Evolutionary conservation across 345 rosid species (phyloP).

Genomic region (Pelargonium nanum): DNA sequence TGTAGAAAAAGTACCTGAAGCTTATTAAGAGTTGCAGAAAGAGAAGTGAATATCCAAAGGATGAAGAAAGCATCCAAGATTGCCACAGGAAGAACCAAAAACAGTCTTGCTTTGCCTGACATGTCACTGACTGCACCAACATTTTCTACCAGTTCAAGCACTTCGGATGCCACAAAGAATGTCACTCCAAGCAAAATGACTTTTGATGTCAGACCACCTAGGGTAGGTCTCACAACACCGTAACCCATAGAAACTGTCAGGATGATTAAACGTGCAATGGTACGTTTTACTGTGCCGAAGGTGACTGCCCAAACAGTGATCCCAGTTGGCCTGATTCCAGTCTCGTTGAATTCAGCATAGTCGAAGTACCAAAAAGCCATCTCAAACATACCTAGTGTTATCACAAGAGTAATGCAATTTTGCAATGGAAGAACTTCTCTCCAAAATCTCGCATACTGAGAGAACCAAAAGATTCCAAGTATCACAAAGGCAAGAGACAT

Average conservation of each 20-base stretch:
- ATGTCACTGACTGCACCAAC: conserved; percentile 86
- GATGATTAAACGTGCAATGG: conserved; percentile 67
- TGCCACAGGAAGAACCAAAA: conserved; percentile 77
- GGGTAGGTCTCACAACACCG: conserved; percentile 94
- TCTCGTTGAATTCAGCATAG: conserved; percentile 78
- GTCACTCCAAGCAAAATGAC: conserved; percentile 81
- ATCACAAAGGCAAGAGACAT: conserved; percentile 87
- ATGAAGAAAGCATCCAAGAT: conserved; percentile 90
- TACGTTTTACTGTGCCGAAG: conserved; percentile 66
- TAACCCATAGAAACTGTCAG: conserved; percentile 91
- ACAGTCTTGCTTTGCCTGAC: conserved; percentile 80
- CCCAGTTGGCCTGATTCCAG: conserved; percentile 75
- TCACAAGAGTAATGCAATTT: conserved; percentile 78
- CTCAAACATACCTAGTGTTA: conserved; percentile 87
- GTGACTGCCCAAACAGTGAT: conserved; percentile 92
- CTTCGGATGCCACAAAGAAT: conserved; percentile 80
- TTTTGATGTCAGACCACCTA: conserved; percentile 87
- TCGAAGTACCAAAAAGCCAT: conserved; percentile 94
- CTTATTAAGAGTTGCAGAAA: conserved; percentile 78
- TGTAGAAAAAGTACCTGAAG: conserved; percentile 55
- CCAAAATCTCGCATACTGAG: conserved; percentile 88
- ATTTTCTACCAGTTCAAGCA: conserved; percentile 84
- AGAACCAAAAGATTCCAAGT: conserved; percentile 90
- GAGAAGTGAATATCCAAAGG: conserved; percentile 89
- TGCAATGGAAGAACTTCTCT: conserved; percentile 79